Evolutionary conservation across 2,329 filamentous ascomycete genomes (phyloP).

Genomic region (Orbilia brochopaga): DNA sequence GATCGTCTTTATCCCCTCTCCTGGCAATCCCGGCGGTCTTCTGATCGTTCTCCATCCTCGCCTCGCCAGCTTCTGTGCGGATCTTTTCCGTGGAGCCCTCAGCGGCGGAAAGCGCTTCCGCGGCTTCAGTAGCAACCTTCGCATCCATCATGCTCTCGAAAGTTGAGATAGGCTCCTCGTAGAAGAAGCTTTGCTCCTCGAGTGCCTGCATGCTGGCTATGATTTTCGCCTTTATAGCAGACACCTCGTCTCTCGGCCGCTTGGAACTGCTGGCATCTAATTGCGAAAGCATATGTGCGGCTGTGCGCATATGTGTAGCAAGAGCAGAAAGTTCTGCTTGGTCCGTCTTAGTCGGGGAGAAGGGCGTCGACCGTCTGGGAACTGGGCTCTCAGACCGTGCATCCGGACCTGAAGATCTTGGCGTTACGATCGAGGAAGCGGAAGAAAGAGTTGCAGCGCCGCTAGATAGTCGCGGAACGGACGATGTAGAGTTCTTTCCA

Average conservation of each 20-base stretch:
- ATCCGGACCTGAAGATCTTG: constrained; percentile 69
- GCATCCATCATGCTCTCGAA: constrained; percentile 84
- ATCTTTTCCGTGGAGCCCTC: constrained; percentile 59
- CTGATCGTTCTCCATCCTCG: constrained; percentile 86
- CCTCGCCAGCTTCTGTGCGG: constrained; percentile 75
- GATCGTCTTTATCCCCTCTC: constrained; percentile 81
- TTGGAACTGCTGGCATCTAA: constrained; percentile 81
- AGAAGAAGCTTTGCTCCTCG: constrained; percentile 81
- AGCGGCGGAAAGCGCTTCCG: constrained; percentile 63
- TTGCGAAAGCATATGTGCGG: constrained; percentile 84
- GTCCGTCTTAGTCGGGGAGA: constrained; percentile 66
- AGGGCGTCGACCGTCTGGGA: constrained; percentile 60
- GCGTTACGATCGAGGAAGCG: constrained; percentile 68
- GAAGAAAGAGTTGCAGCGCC: constrained; percentile 68
- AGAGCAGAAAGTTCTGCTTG: constrained; percentile 82
- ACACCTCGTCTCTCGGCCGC: constrained; percentile 78
- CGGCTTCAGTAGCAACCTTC: constrained; percentile 64
- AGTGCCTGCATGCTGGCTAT: constrained; percentile 89
- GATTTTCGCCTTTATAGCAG: constrained; percentile 81
- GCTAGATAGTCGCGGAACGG: constrained; percentile 64
- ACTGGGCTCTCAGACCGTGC: constrained; percentile 41
- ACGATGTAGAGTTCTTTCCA: constrained; percentile 21
- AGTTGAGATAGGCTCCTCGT: constrained; percentile 71
- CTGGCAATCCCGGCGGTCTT: constrained; percentile 83
- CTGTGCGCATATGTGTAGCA: constrained; percentile 85